Base-by-base conservation (phyloP, 306 rosid species). In the Vigna hirtella region DNA sequence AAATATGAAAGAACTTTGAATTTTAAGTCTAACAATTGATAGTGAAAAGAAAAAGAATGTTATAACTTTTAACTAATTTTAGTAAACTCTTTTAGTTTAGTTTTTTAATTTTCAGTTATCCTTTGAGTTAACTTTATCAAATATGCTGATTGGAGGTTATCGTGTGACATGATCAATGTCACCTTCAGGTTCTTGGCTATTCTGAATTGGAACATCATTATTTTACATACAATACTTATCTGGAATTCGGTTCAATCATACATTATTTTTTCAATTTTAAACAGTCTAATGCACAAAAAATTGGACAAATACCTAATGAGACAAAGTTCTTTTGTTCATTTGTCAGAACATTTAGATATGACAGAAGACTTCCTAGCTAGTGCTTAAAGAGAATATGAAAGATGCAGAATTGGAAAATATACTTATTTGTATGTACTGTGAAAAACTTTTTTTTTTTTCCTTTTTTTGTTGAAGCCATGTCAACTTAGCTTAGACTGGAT, bases 311-410 rank as follows among this genome's bases (percentile, higher is more conserved):
- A 26, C 50, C 72, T 30, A 63, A 10, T 13, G 73, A 62, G 51
- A 70, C 38, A 18, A 17, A 20, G 58, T 7, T 58, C 12, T 40
- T 45, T 28, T 77, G 71, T 58, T 34, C 75, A 77, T 20, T 71
- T 71, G 17, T 64, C 43, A 64, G 38, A 70, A 63, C 74, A 82
- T 62, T 43, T 76, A 18, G 18, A 51, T 36, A 17, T 36, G 12
- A 52, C 70, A 59, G 26, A 64, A 24, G 58, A 62, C 61, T 58
- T 48, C 6, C 56, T 43, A 74, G 45, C 77, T n/a, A 79, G 70
- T 51, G 70, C 75, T 63, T 36, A 50, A 61, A 68, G 42, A 16
- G 40, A 32, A 71, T 5, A 1, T 42, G 58, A 24, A 47, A 67
- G 36, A 68, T 20, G 26, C 57, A 50, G 48, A 24, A 63, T 22